phyloP scores from a whole-genome alignment of 768 basidiomycete species.

The Glaciozyma martinii region DNA sequence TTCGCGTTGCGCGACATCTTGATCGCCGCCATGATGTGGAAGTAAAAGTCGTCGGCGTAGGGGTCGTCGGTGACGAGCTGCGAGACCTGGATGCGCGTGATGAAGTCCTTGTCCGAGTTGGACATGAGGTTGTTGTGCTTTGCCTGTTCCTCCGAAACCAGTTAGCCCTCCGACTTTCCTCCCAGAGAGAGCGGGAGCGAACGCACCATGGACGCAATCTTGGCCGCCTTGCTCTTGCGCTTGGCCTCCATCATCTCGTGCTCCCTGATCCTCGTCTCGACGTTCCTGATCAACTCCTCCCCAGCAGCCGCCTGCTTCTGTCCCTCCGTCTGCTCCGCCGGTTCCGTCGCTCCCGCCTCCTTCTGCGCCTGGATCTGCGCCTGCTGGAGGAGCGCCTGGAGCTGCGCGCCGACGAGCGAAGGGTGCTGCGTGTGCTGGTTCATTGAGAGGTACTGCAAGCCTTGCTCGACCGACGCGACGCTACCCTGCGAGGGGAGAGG shows the following conservation, averaged over 20 bases:
- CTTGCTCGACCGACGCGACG: slow-evolving; percentile 17
- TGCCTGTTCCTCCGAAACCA: slow-evolving; percentile 47
- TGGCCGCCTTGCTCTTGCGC: slow-evolving; percentile 66
- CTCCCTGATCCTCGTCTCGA: slow-evolving; percentile 46
- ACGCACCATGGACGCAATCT: slow-evolving; percentile 79
- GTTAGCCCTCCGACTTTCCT: slow-evolving; percentile 2
- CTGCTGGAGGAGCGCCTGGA: slow-evolving; percentile 15
- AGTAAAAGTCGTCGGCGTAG: slow-evolving; percentile 96
- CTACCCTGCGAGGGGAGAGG: slow-evolving; percentile 13
- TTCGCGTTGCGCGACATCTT: slow-evolving; percentile 1
- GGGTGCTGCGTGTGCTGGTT: slow-evolving; percentile 22
- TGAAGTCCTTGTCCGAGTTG: slow-evolving; percentile 97
- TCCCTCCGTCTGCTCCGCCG: slow-evolving; percentile 1
- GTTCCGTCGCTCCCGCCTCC: not conserved
- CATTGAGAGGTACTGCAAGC: slow-evolving; percentile 7
- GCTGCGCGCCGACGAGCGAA: slow-evolving; percentile 19
- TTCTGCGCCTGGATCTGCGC: slow-evolving; percentile 11
- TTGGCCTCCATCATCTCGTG: slow-evolving; percentile 62
- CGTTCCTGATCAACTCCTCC: slow-evolving; percentile 80
- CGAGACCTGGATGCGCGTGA: slow-evolving; percentile 96
- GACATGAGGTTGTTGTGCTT: slow-evolving; percentile 94
- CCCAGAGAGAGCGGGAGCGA: not conserved
- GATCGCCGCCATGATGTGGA: slow-evolving; percentile 48
- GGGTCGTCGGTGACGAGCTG: slow-evolving; percentile 96
- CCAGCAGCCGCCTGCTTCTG: slow-evolving; percentile 54